phyloP scores from a whole-genome alignment of 768 basidiomycete species.

The Gyrodon lividus region DNA sequence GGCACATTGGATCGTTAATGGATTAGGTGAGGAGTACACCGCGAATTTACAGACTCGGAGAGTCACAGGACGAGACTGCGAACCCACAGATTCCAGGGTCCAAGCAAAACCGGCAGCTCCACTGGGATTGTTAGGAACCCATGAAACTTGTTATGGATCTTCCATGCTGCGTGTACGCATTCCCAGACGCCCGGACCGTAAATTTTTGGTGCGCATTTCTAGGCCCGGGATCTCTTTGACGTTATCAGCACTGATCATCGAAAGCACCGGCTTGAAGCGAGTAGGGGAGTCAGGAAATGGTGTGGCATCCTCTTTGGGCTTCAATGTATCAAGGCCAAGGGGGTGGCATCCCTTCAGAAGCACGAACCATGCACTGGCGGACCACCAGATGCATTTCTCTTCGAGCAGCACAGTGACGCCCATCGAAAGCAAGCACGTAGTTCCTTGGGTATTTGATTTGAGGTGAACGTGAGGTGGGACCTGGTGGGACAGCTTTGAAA shows the following conservation, averaged over 20 bases:
- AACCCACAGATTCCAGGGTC: neutral
- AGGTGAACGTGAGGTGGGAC: slow-evolving; percentile 1
- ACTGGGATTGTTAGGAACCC: neutral
- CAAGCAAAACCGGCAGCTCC: neutral
- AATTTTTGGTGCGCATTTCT: slow-evolving; percentile 4
- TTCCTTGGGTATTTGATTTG: slow-evolving; percentile 1
- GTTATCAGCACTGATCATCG: slow-evolving; percentile 18
- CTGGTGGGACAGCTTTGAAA: neutral
- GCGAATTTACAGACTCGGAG: neutral
- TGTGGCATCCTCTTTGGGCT: neutral
- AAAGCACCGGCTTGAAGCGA: neutral
- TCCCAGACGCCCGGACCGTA: slow-evolving; percentile 18
- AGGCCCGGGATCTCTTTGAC: slow-evolving; percentile 11
- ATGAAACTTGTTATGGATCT: slow-evolving; percentile 3
- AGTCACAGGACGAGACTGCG: slow-evolving; percentile 5
- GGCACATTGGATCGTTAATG: slow-evolving; percentile 11
- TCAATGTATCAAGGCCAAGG: slow-evolving; percentile 1
- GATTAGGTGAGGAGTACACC: slow-evolving; percentile 1
- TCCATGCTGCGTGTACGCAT: slow-evolving; percentile 12
- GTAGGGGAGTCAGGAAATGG: neutral
- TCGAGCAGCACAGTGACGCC: neutral
- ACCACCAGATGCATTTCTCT: neutral
- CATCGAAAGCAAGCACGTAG: neutral
- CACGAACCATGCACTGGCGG: neutral
- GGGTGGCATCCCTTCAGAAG: neutral